phyloP scores from a whole-genome alignment of 192 early-diverging fungal species.

The Geranomyces michiganensis region DNA sequence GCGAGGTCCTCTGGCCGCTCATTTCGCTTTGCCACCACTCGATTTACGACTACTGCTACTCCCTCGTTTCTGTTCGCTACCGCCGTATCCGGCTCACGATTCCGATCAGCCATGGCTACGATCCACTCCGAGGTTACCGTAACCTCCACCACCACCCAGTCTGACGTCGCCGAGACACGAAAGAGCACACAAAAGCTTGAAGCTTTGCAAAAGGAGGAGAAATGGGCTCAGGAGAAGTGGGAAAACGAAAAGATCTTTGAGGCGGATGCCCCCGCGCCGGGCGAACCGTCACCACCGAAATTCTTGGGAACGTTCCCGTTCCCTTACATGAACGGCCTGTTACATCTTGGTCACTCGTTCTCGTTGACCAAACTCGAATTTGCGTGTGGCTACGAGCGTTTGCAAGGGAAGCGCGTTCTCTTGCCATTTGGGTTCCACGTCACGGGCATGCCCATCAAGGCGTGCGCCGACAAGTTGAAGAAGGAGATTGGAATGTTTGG shows the following conservation, averaged over 20 bases:
- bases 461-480: conserved; percentile 84
- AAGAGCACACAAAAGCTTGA: conserved; percentile 28
- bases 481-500: conserved; percentile 86
- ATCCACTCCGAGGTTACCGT: conserved; percentile 6
- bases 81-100: no score
- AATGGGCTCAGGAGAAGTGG: conserved; percentile 75
- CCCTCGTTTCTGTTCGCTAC: no score
- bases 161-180: conserved; percentile 3
- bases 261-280: conserved; percentile 75
- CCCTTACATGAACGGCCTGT: conserved; percentile 83
- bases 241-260: conserved; percentile 78
- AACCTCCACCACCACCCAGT: conserved; percentile 3
- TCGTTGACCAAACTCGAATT: conserved; percentile 96
- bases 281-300: conserved; percentile 74
- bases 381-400: conserved; percentile 88
- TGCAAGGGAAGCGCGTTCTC: conserved; percentile 89
- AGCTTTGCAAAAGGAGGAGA: conserved; percentile 21
- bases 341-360: conserved; percentile 98
- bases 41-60: no score
- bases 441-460: conserved; percentile 99
- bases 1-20: no score
- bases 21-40: no score
- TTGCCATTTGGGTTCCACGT: conserved; percentile 98
- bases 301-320: conserved; percentile 94
- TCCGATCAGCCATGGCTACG: background rate